Conservation (phyloP, 352 stramenopile species). For the Thalassiosira livingstoniorum region DNA sequence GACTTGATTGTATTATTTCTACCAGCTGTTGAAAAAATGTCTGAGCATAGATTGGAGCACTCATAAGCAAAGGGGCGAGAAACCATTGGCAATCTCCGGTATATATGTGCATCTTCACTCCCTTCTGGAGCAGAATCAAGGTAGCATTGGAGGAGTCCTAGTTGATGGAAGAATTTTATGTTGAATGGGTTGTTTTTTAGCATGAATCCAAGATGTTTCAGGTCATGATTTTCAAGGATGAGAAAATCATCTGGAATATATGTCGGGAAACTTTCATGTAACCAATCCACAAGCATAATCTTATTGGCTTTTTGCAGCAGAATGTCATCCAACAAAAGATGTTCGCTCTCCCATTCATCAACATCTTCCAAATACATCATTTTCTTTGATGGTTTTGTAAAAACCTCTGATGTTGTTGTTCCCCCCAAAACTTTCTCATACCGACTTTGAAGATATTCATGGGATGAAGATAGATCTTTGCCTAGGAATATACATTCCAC, state of each 20-base stretch:
- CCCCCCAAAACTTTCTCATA: neutral
- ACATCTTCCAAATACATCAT: neutral
- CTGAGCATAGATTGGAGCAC: constrained; percentile 1
- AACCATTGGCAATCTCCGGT: neutral
- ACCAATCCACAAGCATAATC: neutral
- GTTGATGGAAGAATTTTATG: neutral
- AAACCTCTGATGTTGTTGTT: neutral
- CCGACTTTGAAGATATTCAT: neutral
- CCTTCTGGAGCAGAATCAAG: neutral
- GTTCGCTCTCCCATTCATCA: neutral
- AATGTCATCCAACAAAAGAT: neutral
- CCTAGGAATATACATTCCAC: neutral
- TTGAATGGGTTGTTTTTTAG: neutral
- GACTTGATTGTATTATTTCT: neutral
- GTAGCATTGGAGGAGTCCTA: neutral
- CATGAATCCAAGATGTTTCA: neutral
- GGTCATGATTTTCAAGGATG: neutral
- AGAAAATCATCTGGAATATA: neutral
- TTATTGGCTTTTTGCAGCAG: neutral
- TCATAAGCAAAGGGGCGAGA: neutral
- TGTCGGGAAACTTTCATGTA: neutral
- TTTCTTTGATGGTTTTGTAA: constrained; percentile 3
- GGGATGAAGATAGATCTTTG: neutral
- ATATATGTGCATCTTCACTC: constrained; percentile 6
- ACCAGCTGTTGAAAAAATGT: constrained; percentile 2